Evolutionary conservation across 352 stramenopile species (phyloP), one percentile per base, ranked within the genome.

Genomic region (Phytophthora kernoviae): DNA sequence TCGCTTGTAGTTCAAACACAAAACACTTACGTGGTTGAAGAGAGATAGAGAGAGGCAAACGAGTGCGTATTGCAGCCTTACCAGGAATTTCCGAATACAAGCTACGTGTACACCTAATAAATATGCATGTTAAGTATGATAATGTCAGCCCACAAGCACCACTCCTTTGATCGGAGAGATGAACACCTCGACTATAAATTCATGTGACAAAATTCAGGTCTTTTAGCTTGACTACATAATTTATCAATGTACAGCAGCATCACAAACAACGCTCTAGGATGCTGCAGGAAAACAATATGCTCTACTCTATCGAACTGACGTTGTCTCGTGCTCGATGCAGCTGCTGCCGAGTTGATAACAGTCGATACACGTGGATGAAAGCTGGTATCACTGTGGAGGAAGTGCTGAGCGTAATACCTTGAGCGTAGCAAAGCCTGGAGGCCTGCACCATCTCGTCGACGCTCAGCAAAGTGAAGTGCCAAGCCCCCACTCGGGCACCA

Each of bases 381-480:
- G 7, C 63, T 63, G 15, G 15, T 68, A 8, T 42, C 37, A 37
- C 48, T 47, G 21, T 71, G 61, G 6, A 50, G 22, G 33, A 73
- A 62, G 52, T 90, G 82, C 58, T 92, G 84, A 17, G 68, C 61
- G 54, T 82, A 88, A 67, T 90, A 91, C 8, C 68, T 71, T 21
- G 73, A 68, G 58, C 87, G 84, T 30, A 94, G 71, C 60, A 93
- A 54, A 15, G 67, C 54, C 24, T 91, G 78, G 18, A 94, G 64
- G 47, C 73, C 70, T 5, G 43, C 30, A 18, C 64, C 54, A 58
- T 94, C 79, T 12, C 71, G 75, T n/a, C 73, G 75, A 2, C 77
- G 77, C 73, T 93, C 84, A 22, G 84, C 84, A 52, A 93, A 91
- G 46, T 92, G 86, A 37, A 92, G 59, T 21, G 84, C 77, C 10